Percentiles rank a stretch among this genome's conserved stretches.
phyloP scores from a whole-genome alignment of 192 early-diverging fungal genomes.

The Spinellus fusiger region DNA sequence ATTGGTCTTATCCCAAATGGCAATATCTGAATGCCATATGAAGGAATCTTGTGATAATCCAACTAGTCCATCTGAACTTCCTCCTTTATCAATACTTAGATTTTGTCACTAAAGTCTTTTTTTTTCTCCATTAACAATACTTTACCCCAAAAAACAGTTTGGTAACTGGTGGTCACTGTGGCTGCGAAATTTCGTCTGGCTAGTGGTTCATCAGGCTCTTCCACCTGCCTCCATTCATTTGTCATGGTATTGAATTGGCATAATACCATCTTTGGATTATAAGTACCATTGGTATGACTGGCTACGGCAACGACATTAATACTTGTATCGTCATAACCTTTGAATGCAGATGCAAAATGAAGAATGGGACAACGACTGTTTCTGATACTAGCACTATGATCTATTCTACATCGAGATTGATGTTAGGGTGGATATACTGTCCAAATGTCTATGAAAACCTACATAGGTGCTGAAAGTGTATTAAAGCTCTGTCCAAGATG shows the following conservation, averaged over 20 bases:
- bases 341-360: constrained; percentile 1
- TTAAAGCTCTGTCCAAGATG: constrained; percentile 1
- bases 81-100: no score
- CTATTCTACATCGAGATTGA: constrained; percentile 4
- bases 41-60: background rate
- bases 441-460: background rate
- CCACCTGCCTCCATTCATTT: background rate
- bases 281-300: constrained; percentile 2
- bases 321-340: constrained; percentile 1
- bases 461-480: constrained; percentile 2
- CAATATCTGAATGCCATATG: constrained; percentile 3
- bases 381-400: background rate
- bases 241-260: constrained; percentile 1
- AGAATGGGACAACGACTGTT: constrained; percentile 10
- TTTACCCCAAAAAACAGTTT: constrained; percentile 9
- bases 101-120: background rate
- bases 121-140: background rate
- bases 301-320: constrained; percentile 2
- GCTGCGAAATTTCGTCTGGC: background rate
- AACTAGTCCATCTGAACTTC: constrained; percentile 1
- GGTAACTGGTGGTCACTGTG: background rate
- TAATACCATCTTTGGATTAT: background rate
- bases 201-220: constrained; percentile 1
- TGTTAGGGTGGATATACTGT: background rate
- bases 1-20: constrained; percentile 3